Base-by-base conservation (phyloP, 371 early-diverging fungal genomes). In the Mitosporidium daphniae region DNA sequence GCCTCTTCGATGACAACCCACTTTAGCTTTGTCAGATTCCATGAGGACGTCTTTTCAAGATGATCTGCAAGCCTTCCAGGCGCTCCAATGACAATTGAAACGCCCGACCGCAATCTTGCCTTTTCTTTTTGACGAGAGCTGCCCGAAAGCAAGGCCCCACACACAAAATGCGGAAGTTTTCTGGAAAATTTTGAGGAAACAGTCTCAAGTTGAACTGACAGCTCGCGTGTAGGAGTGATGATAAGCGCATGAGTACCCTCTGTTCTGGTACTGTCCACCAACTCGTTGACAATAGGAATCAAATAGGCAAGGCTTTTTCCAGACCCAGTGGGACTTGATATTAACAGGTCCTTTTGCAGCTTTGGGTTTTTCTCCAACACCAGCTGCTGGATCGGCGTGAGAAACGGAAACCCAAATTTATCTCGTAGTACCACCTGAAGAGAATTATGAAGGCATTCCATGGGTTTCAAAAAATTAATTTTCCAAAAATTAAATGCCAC, bases 281-380 rank as follows among this genome's bases (percentile, higher is more conserved):
- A 17, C 8, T 18, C 10, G 9, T 35, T 23, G 8, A 38, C 26
- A 21, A 44, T 45, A 0, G 95, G 94, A 16, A 94, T 40, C 10
- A 93, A 47, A 40, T 75, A 98, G 1, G 91, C 59, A 14, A 89
- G 48, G 0, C 94, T 94, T 41, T 98, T 98, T 17, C 98, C 98
- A 4, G 80, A 75, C 17, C 95, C 95, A 3, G 91, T 93, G 31
- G n/a, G n/a, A n/a, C n/a, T n/a, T n/a, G n/a, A n/a, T n/a, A n/a
- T n/a, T n/a, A n/a, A n/a, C n/a, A n/a, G n/a, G n/a, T n/a, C n/a
- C n/a, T n/a, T n/a, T n/a, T n/a, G n/a, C n/a, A n/a, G n/a, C n/a
- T n/a, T n/a, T n/a, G n/a, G n/a, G n/a, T n/a, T n/a, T n/a, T n/a
- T n/a, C n/a, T n/a, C n/a, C n/a, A n/a, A n/a, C n/a, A n/a, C n/a